A percentile compares a stretch with the other conserved stretches of the same genome.
These are phyloP conservation scores for Trichoderma atrobrunneum DNA, from an alignment of 2,329 filamentous ascomycete genomes.

Conservation along the genomic window DNA sequence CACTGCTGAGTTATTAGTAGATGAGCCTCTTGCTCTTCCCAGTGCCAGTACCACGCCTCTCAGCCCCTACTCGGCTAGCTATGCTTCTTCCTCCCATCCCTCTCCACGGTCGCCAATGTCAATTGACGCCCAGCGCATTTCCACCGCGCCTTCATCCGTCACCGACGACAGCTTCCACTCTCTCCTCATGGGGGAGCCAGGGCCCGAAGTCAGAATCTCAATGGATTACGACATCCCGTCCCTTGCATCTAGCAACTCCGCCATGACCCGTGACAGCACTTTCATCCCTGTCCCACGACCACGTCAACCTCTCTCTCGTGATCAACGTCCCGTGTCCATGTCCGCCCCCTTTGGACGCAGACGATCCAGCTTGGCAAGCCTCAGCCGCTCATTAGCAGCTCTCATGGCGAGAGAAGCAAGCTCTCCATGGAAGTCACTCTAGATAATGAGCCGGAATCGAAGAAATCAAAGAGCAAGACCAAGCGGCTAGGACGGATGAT, in stretches of 20 bases:
- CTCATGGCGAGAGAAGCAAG: conserved; percentile 72
- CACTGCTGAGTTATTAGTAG: conserved; percentile 49
- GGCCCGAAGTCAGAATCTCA: conserved; percentile 68
- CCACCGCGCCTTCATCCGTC: conserved; percentile 71
- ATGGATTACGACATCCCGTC: conserved; percentile 70
- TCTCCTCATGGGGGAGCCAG: conserved; percentile 69
- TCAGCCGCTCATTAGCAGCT: conserved; percentile 72
- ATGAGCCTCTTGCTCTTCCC: conserved; percentile 45
- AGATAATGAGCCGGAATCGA: conserved; percentile 52
- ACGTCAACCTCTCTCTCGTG: conserved; percentile 47
- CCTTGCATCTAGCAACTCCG: conserved; percentile 71
- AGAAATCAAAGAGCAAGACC: conserved; percentile 59
- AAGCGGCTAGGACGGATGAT: conserved; percentile 72
- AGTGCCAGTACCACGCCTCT: conserved; percentile 47
- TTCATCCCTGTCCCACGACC: conserved; percentile 46
- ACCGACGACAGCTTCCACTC: conserved; percentile 70
- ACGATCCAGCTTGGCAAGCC: conserved; percentile 71
- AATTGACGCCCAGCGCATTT: conserved; percentile 69
- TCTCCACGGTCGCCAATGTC: conserved; percentile 68
- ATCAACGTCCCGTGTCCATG: conserved; percentile 61
- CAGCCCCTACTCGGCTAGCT: conserved; percentile 63
- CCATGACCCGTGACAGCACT: conserved; percentile 68
- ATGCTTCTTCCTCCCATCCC: conserved; percentile 60
- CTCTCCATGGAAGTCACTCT: conserved; percentile 64
- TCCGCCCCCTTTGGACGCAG: conserved; percentile 64